Base-by-base conservation (phyloP, 148 eudicot species). In the Suaeda aralocaspica region DNA sequence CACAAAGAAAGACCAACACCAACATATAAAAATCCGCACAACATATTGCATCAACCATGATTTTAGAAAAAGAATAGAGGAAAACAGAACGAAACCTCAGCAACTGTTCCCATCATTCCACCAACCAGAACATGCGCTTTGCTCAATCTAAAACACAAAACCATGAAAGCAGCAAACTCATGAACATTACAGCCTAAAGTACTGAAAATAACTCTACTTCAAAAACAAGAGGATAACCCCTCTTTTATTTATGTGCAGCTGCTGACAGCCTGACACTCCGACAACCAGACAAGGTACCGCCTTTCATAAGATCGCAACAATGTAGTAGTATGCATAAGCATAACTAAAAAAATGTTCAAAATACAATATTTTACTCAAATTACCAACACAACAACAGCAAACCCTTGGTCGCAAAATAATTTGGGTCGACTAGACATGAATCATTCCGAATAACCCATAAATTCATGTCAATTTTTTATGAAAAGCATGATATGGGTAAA, bases 101-200 rank as follows among this genome's bases (percentile, higher is more conserved):
- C 82, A 60, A 84, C 79, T 62, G 97, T 85, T 75, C 99, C 99
- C 56, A 86, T 82, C 71, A 95, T 88, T 71, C 99, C 97, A 68
- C 88, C 84, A 19, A 89, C 88, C 66, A 95, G 78, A 53, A 95
- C 84, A 78, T 89, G 90, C 22, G 99, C 84, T 74, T 95, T 95
- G 87, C 97, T 89, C 68, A 95, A 66, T 79, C 99, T 91, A 75
- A 42, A 24, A 61, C 56, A 80, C 41, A 45, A 62, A 69, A 44
- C 51, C 70, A 75, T 63, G 2, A 33, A 53, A 25, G n/a, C 14
- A 14, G 66, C 30, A 70, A 64, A 53, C n/a, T 29, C 9, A 55
- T 5, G 1, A 31, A 15, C 52, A 29, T 25, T 41, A 7, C 11
- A 5, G 52, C n/a, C 16, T 46, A 65, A 71, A 29, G 28, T 18